Percentiles rank a stretch among this genome's conserved stretches.
These are phyloP conservation scores for Cerrena zonata DNA, from an alignment of 1,284 basidiomycete genomes.

Conservation along the genomic window DNA sequence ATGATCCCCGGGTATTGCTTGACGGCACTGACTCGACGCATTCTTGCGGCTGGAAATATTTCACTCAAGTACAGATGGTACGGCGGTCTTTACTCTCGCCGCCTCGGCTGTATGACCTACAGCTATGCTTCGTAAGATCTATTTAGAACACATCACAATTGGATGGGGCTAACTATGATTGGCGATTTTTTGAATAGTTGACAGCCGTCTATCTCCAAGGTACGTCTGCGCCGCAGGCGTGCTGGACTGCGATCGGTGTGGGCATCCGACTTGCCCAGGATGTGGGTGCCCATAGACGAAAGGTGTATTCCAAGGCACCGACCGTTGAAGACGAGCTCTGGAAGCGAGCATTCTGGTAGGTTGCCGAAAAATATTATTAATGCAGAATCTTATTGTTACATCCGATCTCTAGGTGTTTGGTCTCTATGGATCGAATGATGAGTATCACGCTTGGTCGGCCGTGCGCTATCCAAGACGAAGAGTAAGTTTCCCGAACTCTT, in stretches of 20 bases:
- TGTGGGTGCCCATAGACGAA: slow-evolving; percentile 35
- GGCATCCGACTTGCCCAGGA: slow-evolving; percentile 45
- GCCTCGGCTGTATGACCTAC: slow-evolving; percentile 64
- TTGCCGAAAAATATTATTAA: slow-evolving; percentile 1
- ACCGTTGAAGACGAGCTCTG: slow-evolving; percentile 44
- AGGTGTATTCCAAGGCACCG: slow-evolving; percentile 22
- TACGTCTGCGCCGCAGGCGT: slow-evolving; percentile 40
- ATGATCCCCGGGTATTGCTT: slow-evolving; percentile 61
- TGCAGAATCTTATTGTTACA: not conserved
- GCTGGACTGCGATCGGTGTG: slow-evolving; percentile 43
- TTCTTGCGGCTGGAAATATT: slow-evolving; percentile 73
- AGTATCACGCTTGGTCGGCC: slow-evolving; percentile 71
- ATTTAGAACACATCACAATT: no score
- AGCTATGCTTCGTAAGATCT: slow-evolving; percentile 42
- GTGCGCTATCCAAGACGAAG: slow-evolving; percentile 76
- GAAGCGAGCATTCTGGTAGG: slow-evolving; percentile 69
- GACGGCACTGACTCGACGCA: slow-evolving; percentile 40
- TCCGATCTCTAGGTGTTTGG: slow-evolving; percentile 42
- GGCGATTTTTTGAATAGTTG: slow-evolving; percentile 20
- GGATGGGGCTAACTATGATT: not conserved
- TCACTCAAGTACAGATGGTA: slow-evolving; percentile 56
- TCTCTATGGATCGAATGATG: slow-evolving; percentile 53
- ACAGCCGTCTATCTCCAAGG: slow-evolving; percentile 34
- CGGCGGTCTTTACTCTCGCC: slow-evolving; percentile 53
- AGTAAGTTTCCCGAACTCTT: slow-evolving; percentile 39